Evolutionary conservation across 23 red algal genomes (phyloP), one percentile per base, ranked within the genome.

Genomic region (Cyanidioschyzon merolae): DNA sequence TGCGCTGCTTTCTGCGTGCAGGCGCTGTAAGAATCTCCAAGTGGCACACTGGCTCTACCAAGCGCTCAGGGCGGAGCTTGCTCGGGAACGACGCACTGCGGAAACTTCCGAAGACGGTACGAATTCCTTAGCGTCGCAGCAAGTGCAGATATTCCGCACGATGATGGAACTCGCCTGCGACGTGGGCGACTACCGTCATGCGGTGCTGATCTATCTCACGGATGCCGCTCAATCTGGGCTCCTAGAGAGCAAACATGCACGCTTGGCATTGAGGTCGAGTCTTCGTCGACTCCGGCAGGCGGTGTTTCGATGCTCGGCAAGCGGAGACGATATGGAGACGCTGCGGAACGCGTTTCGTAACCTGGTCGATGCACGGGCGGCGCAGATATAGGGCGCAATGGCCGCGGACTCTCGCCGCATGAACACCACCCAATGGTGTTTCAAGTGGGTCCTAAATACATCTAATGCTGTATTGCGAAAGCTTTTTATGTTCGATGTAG

Each of bases 11-110:
- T 3, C 21, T 7, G 63, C 63, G 3, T 71, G 63, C 29, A 3
- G 63, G n/a, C 63, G 63, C 29, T 71, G 63, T 35, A 3, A 27
- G n/a, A 71, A 71, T 27, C 63, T 71, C 21, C 63, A 71, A 27
- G 63, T 27, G 12, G 63, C 63, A 7, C 63, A 71, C 63, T 71
- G 63, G 63, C n/a, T 71, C 12, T 71, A 71, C 29, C 12, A 3
- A 35, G 63, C 63, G 7, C 21, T 71, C n/a, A 7, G 32, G 63
- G n/a, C n/a, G 30, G 63, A 32, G 63, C 32, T 71, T 21, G 7
- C 7, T 54, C 7, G 45, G 7, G 45, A 54, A 15, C 45, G 45
- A 15, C 21, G 21, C 45, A 15, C 45, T 54, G 12, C 7, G 45
- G 7, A 7, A 54, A 54, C 21, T 7, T 21, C 7, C 7, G 45